Base-by-base conservation (phyloP, 1,284 basidiomycete genomes). In the Violaceomyces palustris region DNA sequence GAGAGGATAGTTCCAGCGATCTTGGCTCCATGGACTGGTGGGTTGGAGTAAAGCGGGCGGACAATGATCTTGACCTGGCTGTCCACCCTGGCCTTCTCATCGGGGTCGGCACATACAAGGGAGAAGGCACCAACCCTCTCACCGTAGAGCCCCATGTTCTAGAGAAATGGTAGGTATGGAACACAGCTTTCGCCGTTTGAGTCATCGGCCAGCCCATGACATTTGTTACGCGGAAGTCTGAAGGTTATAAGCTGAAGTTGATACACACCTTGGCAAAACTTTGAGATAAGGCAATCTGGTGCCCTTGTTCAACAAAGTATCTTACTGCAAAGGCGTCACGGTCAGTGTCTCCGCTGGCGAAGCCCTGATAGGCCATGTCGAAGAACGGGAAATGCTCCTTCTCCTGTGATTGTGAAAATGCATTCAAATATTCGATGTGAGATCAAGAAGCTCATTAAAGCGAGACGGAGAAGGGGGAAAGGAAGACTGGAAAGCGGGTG, bases 11-110 rank as follows among this genome's bases (percentile, higher is more conserved):
- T 69, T 24, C 74, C 72, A 10, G 75, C 76, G 42, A 77, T 76
- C 45, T 76, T 69, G 18, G 76, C 76, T 25, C 76, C 76, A 64
- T 98, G 90, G 35, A 92, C 77, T 15, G 94, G 93, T 42, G 93
- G 94, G 81, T 96, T 97, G 47, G 93, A 98, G 80, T 98, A 98
- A 82, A 97, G 84, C 29, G 93, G 94, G 25, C 94, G 87, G 60
- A 99, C 86, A 64, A 96, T 79, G 67, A 97, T 94, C 81, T 96
- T 96, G 52, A 73, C 44, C 62, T 72, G 70, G 47, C 60, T 64
- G 54, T 72, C 69, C n/a, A 73, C 69, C 37, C 70, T 63, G 3
- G 58, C 62, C 36, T 57, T 55, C 61, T 72, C 70, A 28, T 73
- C 70, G 8, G 59, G 37, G 53, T 62, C 61, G 28, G 59, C 69